phyloP scores from a whole-genome alignment of 257 asterid genomes.

The Haberlea rhodopensis region DNA sequence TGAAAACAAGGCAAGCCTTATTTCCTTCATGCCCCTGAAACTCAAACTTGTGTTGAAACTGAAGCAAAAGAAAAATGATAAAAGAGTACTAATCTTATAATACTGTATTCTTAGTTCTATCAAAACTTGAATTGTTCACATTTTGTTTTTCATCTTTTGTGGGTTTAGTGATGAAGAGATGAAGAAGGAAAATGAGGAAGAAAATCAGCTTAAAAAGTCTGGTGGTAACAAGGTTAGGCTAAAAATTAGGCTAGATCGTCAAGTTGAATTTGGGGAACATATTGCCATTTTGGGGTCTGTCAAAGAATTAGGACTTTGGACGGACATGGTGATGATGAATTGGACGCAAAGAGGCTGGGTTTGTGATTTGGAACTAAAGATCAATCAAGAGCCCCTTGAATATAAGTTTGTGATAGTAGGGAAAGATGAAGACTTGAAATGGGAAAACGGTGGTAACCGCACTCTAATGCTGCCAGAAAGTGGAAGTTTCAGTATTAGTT shows the following conservation, averaged over 20 bases:
- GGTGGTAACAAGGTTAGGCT: constrained; percentile 51
- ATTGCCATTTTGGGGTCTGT: constrained; percentile 78
- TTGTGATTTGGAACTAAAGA: constrained; percentile 52
- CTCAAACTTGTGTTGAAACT: neutral
- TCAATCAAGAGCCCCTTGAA: constrained; percentile 51
- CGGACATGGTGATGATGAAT: constrained; percentile 62
- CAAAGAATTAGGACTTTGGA: constrained; percentile 89
- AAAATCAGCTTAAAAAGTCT: constrained; percentile 33
- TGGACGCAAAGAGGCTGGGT: constrained; percentile 98
- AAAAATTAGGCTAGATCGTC: constrained; percentile 62
- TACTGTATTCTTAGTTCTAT: neutral
- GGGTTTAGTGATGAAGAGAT: constrained; percentile 51
- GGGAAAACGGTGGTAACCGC: constrained; percentile 89
- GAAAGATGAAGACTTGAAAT: constrained; percentile 44
- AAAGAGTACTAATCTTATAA: neutral
- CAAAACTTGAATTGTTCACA: neutral
- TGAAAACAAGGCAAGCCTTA: neutral
- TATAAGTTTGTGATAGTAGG: constrained; percentile 75
- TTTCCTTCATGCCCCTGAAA: neutral
- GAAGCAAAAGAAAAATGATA: neutral
- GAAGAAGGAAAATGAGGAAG: constrained; percentile 40
- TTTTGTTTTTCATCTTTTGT: neutral
- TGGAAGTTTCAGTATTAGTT: constrained; percentile 62
- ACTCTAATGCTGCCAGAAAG: constrained; percentile 50
- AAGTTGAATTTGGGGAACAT: constrained; percentile 79